Base-by-base conservation (phyloP, 345 rosid genomes). In the Rubroshorea leprosula region DNA sequence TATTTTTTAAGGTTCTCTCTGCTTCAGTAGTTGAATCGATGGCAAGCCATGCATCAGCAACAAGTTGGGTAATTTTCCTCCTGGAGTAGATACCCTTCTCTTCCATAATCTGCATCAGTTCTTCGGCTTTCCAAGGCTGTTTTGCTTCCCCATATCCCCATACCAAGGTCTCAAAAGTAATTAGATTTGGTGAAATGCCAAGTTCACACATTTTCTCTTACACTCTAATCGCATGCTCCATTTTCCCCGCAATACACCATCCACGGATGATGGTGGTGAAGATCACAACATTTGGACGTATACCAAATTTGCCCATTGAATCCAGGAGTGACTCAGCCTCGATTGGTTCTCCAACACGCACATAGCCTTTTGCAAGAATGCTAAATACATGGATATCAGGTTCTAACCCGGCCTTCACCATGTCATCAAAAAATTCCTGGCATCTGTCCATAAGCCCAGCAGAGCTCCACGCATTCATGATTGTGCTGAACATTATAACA, bases 381-480 rank as follows among this genome's bases (percentile, higher is more conserved):
- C 82, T 76, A 55, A 76, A 78, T 51, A 80, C 77, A 61, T 80
- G 82, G 18, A 68, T 76, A 27, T 83, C 85, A 56, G 85, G 83
- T 63, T 74, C 62, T 58, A 80, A 69, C 19, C 85, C 83, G 25
- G 85, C 80, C 44, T 74, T 74, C 49, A 72, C 64, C 86, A 80
- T 80, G 68, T 80, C 79, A 71, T 83, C 73, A 53, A 80, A 83
- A 54, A 78, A 75, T 67, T 78, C 77, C 48, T 74, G 70, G 62
- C 86, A 80, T 68, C 76, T 83, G 58, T 70, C 74, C 84, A 83
- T 83, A 59, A 63, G 80, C 44, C 89, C 89, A 14, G 84, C 86
- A 22, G 82, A 74, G 77, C 89, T 83, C 89, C 89, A 83, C 18
- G 82, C 82, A 56, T 83, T 80, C 86, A 83, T 83, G 49, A 80